Evolutionary conservation across 2,329 filamentous ascomycete species (phyloP).

Genomic region (Colletotrichum lini): DNA sequence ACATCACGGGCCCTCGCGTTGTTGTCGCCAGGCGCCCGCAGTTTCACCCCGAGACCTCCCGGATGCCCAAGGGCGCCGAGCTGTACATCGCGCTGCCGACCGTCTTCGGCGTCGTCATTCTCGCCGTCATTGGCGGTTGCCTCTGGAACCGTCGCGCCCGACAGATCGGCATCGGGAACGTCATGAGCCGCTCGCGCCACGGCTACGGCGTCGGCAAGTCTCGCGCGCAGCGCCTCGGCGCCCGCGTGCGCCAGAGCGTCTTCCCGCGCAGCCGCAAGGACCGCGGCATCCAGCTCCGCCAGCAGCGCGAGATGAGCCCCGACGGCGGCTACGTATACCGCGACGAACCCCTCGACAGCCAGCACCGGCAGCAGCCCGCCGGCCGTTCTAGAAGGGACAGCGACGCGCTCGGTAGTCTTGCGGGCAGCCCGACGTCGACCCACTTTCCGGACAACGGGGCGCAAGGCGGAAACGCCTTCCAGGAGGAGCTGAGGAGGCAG

Average conservation of each 20-base stretch:
- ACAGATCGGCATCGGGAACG: slow-evolving; percentile 64
- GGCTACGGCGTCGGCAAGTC: slow-evolving; percentile 61
- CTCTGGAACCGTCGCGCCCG: slow-evolving; percentile 68
- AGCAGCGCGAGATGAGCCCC: slow-evolving; percentile 40
- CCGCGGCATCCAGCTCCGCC: slow-evolving; percentile 60
- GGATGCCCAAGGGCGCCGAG: slow-evolving; percentile 55
- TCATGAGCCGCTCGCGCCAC: slow-evolving; percentile 63
- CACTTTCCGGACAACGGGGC: slow-evolving; percentile 56
- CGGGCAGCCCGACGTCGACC: slow-evolving; percentile 61
- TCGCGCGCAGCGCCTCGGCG: slow-evolving; percentile 53
- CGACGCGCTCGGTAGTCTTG: slow-evolving; percentile 65
- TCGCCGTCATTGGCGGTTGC: slow-evolving; percentile 68
- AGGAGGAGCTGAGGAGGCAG: slow-evolving; percentile 66
- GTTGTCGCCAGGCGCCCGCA: slow-evolving; percentile 56
- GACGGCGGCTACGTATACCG: slow-evolving; percentile 51
- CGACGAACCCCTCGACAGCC: slow-evolving; percentile 51
- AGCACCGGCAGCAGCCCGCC: neutral
- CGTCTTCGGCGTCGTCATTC: slow-evolving; percentile 61
- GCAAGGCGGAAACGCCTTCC: slow-evolving; percentile 60
- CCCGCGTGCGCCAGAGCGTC: slow-evolving; percentile 49
- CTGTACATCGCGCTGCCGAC: slow-evolving; percentile 68
- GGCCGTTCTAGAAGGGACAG: slow-evolving; percentile 58
- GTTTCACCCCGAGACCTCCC: slow-evolving; percentile 49
- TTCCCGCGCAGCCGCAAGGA: slow-evolving; percentile 45
- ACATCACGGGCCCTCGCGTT: slow-evolving; percentile 59